Conservation (phyloP, 306 rosid species). For the Adenanthera pavonina region DNA sequence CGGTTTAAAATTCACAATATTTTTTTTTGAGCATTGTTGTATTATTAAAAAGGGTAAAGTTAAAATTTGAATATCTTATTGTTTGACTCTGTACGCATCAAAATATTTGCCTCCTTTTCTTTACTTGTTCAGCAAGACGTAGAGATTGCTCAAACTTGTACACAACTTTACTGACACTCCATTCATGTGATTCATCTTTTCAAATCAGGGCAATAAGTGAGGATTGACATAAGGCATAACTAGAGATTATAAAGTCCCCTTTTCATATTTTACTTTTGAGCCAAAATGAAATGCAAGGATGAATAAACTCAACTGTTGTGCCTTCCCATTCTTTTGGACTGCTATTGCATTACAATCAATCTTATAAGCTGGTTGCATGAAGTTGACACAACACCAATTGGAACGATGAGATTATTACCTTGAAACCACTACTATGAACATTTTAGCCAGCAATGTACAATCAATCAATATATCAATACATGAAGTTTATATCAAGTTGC, state of each 20-base stretch:
- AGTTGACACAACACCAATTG: neutral
- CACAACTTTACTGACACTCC: neutral
- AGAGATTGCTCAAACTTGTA: neutral
- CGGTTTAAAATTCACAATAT: neutral
- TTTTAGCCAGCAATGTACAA: slow-evolving; percentile 29
- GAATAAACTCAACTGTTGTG: neutral
- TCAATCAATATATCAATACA: neutral
- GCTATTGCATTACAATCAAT: neutral
- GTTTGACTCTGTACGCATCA: too few relatives aligned
- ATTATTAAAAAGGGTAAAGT: neutral
- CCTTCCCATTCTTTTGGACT: neutral
- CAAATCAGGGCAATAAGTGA: neutral
- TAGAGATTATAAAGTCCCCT: slow-evolving; percentile 14
- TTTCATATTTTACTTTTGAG: slow-evolving; percentile 9
- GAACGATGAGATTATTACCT: slow-evolving; percentile 29
- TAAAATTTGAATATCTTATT: too few relatives aligned
- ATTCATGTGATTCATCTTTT: slow-evolving; percentile 10
- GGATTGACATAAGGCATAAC: neutral
- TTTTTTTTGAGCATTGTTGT: neutral
- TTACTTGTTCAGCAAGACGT: neutral
- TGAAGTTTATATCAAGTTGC: too few relatives aligned
- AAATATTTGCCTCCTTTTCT: too few relatives aligned
- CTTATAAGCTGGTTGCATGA: neutral
- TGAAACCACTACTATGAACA: slow-evolving; percentile 35
- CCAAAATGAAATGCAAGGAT: neutral